Conservation (phyloP, 176 grass and related monocot species). For the Aegilops bicornis region DNA sequence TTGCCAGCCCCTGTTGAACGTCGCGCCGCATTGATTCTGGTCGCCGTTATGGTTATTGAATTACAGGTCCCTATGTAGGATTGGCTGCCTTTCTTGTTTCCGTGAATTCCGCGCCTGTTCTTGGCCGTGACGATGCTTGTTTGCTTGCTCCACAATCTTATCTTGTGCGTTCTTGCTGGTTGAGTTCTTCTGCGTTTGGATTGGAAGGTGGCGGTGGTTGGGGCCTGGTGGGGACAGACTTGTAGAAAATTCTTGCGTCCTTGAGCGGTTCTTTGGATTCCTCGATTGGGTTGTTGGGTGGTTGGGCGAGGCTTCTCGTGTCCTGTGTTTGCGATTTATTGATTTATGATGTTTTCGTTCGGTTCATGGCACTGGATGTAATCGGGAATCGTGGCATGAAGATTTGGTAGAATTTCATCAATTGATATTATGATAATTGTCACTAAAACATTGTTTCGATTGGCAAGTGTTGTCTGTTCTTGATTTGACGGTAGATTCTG, state of each 20-base stretch:
- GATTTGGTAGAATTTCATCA: background rate
- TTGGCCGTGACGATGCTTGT: background rate
- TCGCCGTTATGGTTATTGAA: background rate
- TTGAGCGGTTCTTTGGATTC: slow-evolving; percentile 10
- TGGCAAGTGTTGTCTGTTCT: background rate
- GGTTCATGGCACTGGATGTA: background rate
- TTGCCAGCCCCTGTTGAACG: background rate
- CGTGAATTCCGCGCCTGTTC: background rate
- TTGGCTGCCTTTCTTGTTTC: background rate
- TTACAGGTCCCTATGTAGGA: background rate
- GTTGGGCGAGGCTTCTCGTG: slow-evolving; percentile 20
- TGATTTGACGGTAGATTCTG: slow-evolving; percentile 22
- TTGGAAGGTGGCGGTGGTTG: slow-evolving; percentile 64
- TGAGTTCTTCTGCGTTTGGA: slow-evolving; percentile 36
- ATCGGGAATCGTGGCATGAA: background rate
- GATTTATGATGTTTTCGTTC: background rate
- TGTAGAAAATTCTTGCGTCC: slow-evolving; percentile 13
- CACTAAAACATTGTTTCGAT: background rate
- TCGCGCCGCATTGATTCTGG: slow-evolving; percentile 23
- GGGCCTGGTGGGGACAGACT: slow-evolving; percentile 10
- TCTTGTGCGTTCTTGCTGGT: background rate
- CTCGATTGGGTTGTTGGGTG: slow-evolving; percentile 8
- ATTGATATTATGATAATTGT: background rate
- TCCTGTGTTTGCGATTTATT: slow-evolving; percentile 23
- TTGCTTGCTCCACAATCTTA: background rate